Conservation (phyloP, 305 asterid species). For the Withania somnifera region DNA sequence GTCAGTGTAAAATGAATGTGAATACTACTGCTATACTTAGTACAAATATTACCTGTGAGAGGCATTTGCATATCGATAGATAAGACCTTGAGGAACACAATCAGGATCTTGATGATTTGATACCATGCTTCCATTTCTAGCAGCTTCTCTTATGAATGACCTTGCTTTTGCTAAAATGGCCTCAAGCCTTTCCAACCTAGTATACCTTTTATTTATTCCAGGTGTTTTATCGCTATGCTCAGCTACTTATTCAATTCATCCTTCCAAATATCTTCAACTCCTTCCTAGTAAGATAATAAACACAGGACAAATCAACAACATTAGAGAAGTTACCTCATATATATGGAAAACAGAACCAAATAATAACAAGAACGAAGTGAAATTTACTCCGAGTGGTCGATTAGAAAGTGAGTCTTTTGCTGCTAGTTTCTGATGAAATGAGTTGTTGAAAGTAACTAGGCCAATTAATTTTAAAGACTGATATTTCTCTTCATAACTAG, state of each 20-base stretch:
- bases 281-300: background rate
- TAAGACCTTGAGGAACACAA: conserved; percentile 45
- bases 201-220: conserved; percentile 13
- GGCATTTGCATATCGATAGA: conserved; percentile 59
- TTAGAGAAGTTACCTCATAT: background rate
- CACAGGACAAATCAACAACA: background rate
- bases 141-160: conserved; percentile 44
- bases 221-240: background rate
- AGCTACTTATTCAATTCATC: conserved; percentile 7
- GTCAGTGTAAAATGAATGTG: background rate
- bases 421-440: background rate
- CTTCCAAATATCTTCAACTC: background rate
- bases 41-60: conserved; percentile 36
- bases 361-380: background rate
- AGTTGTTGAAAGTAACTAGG: background rate
- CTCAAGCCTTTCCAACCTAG: conserved; percentile 35
- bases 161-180: conserved; percentile 39
- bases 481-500: conserved; percentile 3
- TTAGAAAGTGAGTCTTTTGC: background rate
- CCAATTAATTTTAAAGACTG: conserved; percentile 1
- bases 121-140: conserved; percentile 27
- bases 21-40: background rate
- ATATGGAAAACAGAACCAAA: background rate
- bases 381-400: background rate
- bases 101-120: conserved; percentile 24